These are phyloP conservation scores for Sugiyamaella japonica DNA, from an alignment of 1,139 yeast species.

Conservation along the genomic window DNA sequence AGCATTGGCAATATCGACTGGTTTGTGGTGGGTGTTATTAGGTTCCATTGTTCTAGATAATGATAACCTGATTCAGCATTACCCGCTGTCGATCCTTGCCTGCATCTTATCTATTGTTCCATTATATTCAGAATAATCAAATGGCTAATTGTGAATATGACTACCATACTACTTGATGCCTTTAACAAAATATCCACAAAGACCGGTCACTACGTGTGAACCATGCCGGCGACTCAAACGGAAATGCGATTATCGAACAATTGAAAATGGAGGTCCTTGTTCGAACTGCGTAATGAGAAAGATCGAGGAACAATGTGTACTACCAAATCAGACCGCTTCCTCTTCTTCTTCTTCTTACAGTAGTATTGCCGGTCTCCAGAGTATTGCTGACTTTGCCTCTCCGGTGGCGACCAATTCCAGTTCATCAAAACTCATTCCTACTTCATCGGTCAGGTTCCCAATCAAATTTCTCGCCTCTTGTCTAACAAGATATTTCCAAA, in stretches of 20 bases:
- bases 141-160: neutral
- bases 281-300: conserved; percentile 22
- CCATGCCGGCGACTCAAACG: conserved; percentile 22
- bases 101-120: neutral
- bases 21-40: no score
- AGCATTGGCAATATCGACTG: no score
- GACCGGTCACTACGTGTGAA: conserved; percentile 16
- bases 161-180: no score
- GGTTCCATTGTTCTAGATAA: no score
- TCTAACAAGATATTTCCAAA: conserved; percentile 10
- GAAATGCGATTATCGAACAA: conserved; percentile 19
- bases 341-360: neutral
- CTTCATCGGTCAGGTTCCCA: conserved; percentile 8
- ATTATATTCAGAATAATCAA: neutral
- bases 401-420: neutral
- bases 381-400: neutral
- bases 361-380: neutral
- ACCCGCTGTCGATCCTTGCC: neutral
- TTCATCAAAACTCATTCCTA: neutral
- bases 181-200: conserved; percentile 7
- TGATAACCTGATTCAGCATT: neutral
- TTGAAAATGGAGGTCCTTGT: conserved; percentile 20
- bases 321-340: conserved; percentile 13
- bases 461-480: conserved; percentile 14
- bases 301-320: conserved; percentile 26